These are phyloP conservation scores for Reticulascus tulasneorum DNA, from an alignment of 2,329 filamentous ascomycete species.

Conservation along the genomic window DNA sequence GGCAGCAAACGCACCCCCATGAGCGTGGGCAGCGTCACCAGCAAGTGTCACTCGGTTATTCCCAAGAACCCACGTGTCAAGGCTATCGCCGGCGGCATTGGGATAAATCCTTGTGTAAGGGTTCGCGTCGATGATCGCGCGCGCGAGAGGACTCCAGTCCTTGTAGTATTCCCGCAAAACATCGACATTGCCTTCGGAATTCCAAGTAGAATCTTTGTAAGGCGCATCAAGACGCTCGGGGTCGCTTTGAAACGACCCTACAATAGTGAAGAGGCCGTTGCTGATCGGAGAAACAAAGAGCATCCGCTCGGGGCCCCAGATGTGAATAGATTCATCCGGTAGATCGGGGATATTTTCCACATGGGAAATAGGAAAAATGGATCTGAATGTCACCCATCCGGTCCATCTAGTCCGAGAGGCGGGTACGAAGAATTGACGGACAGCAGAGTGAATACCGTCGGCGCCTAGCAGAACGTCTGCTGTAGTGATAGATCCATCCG, in stretches of 20 bases:
- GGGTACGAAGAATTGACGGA: conserved; percentile 40
- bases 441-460: conserved; percentile 48
- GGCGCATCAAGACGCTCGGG: conserved; percentile 25
- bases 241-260: conserved; percentile 35
- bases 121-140: conserved; percentile 33
- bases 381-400: conserved; percentile 39
- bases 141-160: conserved; percentile 38
- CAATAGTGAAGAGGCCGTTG: conserved; percentile 36
- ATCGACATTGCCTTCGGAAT: conserved; percentile 30
- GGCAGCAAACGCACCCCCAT: conserved; percentile 36
- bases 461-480: conserved; percentile 48
- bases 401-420: conserved; percentile 34
- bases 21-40: conserved; percentile 36
- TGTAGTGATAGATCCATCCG: conserved; percentile 38
- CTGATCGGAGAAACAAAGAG: conserved; percentile 41
- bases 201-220: conserved; percentile 30
- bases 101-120: conserved; percentile 37
- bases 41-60: conserved; percentile 29
- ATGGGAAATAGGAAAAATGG: conserved; percentile 37
- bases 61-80: conserved; percentile 37
- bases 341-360: conserved; percentile 34
- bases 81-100: conserved; percentile 34
- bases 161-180: conserved; percentile 32
- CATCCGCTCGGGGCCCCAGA: conserved; percentile 37
- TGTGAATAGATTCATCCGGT: conserved; percentile 38